Base-by-base conservation (phyloP, 768 basidiomycete species). In the Leccinellum albellum region DNA sequence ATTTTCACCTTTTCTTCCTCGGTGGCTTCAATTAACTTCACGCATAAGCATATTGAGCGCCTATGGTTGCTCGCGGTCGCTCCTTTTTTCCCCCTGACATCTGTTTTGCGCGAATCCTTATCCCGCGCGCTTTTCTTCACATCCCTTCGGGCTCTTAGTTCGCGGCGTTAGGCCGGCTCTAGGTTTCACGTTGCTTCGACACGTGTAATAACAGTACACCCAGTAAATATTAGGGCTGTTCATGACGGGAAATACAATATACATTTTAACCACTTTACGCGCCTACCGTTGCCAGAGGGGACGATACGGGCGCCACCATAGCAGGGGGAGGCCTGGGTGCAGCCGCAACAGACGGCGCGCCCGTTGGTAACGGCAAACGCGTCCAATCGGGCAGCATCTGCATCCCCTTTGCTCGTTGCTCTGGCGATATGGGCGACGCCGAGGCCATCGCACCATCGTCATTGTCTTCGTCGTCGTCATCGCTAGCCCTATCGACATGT, bases 381-480 rank as follows among this genome's bases (percentile, higher is more conserved):
- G 91, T 91, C 91, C 91, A 94, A 71, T 94, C 91, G 4, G 91
- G 91, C 33, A 93, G 71, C 48, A 88, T 73, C 59, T 73, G 70
- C 48, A 87, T 73, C 59, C 73, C 80, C 47, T 67, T 74, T 7
- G 75, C 66, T 12, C 63, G 56, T 37, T 73, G 71, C 28, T 72
- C 70, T 20, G 66, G 57, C 40, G 51, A 59, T 28, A 54, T 40
- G 26, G 64, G 60, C 0, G 60, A n/a, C 7, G n/a, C 42, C 12
- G 51, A 35, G 3, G 59, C 57, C 33, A 70, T 66, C 46, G 59
- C 64, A 59, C 79, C 75, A 10, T 80, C 81, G 49, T 77, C 79
- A 21, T 26, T 5, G 20, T 40, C 37, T n/a, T 40, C 37, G 2
- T 20, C 31, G 31, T 32, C 37, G 10, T 40, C 37, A 40, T 20